These are phyloP conservation scores for Penicillium chermesinum DNA, from an alignment of 495 filamentous ascomycete genomes.

Conservation along the genomic window DNA sequence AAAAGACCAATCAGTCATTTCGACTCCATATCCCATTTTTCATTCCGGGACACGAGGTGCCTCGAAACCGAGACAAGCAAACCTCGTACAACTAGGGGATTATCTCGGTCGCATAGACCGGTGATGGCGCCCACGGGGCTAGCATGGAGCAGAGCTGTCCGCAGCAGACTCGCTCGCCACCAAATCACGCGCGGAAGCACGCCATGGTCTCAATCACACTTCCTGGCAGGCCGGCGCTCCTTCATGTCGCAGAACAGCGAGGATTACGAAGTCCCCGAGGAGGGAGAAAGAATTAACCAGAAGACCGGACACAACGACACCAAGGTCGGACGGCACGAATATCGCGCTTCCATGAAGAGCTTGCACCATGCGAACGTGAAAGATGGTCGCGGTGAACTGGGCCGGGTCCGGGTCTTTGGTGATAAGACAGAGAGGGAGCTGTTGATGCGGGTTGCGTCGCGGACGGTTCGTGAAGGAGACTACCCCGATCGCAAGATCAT, in stretches of 20 bases:
- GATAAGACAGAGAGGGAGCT: neutral
- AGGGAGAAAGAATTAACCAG: neutral
- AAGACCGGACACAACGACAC: neutral
- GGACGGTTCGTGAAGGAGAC: neutral
- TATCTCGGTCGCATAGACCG: neutral
- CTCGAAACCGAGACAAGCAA: neutral
- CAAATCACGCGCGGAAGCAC: conserved; percentile 5
- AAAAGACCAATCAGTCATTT: neutral
- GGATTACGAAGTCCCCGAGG: neutral
- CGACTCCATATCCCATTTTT: too few relatives aligned
- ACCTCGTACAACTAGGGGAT: neutral
- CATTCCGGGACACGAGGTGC: too few relatives aligned
- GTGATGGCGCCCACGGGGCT: conserved; percentile 17
- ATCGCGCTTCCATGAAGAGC: neutral
- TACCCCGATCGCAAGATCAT: neutral
- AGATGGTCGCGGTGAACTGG: neutral
- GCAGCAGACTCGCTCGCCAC: conserved; percentile 17
- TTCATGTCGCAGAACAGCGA: neutral
- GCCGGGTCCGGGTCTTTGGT: neutral
- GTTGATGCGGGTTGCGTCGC: conserved; percentile 19
- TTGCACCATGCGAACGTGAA: neutral
- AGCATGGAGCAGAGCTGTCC: conserved; percentile 22
- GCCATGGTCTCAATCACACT: neutral
- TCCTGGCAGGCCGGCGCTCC: conserved; percentile 1
- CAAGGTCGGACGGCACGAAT: neutral